phyloP scores from a whole-genome alignment of 2,329 filamentous ascomycete genomes.

The Epichloe hybrida region DNA sequence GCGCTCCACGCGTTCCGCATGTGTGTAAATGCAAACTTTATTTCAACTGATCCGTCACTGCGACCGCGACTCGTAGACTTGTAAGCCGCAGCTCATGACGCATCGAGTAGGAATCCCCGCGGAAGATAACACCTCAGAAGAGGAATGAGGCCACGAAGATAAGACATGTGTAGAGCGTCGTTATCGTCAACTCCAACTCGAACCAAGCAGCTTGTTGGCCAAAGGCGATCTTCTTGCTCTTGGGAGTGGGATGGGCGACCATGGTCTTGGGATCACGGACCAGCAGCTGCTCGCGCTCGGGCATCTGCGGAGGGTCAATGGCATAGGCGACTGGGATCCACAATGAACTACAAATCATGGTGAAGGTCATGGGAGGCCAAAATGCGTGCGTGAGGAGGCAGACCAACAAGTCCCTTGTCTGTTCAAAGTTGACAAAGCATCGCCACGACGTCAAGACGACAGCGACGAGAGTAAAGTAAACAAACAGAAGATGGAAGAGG shows the following conservation, averaged over 20 bases:
- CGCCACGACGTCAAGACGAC: conserved; percentile 37
- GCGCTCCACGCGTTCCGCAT: not conserved
- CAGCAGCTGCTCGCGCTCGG: conserved; percentile 43
- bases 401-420: conserved; percentile 28
- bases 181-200: conserved; percentile 38
- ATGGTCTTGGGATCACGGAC: conserved; percentile 39
- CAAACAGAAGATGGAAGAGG: conserved; percentile 39
- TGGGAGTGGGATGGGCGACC: conserved; percentile 35
- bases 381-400: conserved; percentile 45
- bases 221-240: conserved; percentile 42
- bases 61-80: not conserved
- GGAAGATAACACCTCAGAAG: conserved; percentile 4
- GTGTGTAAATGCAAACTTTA: not conserved
- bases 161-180: conserved; percentile 35
- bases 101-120: not conserved
- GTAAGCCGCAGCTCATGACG: no score
- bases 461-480: conserved; percentile 37
- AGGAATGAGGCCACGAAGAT: conserved; percentile 33
- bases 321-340: conserved; percentile 49
- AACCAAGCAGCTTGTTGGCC: conserved; percentile 40
- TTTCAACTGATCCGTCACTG: not conserved
- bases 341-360: conserved; percentile 39
- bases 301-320: conserved; percentile 44
- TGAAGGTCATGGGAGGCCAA: conserved; percentile 49
- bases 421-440: conserved; percentile 28